Evolutionary conservation across 192 early-diverging fungal species (phyloP), one percentile per base, ranked within the genome.

Genomic region (Coemansia interrupta): DNA sequence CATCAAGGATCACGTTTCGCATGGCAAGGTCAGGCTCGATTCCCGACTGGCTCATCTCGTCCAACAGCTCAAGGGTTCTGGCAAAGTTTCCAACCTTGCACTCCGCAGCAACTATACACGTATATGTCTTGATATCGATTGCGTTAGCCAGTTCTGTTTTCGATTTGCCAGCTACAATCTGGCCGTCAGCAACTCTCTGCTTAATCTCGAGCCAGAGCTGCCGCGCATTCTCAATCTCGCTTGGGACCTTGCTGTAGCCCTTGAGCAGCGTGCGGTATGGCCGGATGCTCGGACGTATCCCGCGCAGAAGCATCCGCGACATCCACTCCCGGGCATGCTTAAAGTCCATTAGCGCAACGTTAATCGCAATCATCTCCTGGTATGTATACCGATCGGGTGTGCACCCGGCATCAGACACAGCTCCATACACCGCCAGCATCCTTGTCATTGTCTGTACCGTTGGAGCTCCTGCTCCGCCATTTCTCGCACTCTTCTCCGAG

Each of bases 241-340:
- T 29, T 0, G 60, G 23, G 7, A 62, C 26, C 46, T 38, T 44
- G 63, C 73, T 66, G 47, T 70, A 70, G 15, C 67, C 73, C 26
- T 70, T 76, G 22, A 76, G 67, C 46, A 76, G 56, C 11, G 63
- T 70, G 46, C 73, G 67, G 28, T 66, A 76, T 9, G 73, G 73
- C 56, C 62, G 54, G 36, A 76, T 69, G 4, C 67, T 66, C 13
- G 64, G 73, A 36, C 40, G 28, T 2, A 70, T 52, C 13, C 64
- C 67, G 39, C 57, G 48, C 12, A 36, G 18, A 13, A 63, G 13
- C 73, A 76, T 76, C 52, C 58, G 50, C 10, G 61, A 55, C 0
- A 76, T 20, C 60, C 67, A 69, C 7, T 54, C 51, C 20, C 60
- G 51, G 8, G 73, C 73, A 7, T 66, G 54, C 24, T 30, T 43